Evolutionary conservation across 2,329 filamentous ascomycete species (phyloP), one percentile per base, ranked within the genome.

Genomic region (Fusarium duplospermum): DNA sequence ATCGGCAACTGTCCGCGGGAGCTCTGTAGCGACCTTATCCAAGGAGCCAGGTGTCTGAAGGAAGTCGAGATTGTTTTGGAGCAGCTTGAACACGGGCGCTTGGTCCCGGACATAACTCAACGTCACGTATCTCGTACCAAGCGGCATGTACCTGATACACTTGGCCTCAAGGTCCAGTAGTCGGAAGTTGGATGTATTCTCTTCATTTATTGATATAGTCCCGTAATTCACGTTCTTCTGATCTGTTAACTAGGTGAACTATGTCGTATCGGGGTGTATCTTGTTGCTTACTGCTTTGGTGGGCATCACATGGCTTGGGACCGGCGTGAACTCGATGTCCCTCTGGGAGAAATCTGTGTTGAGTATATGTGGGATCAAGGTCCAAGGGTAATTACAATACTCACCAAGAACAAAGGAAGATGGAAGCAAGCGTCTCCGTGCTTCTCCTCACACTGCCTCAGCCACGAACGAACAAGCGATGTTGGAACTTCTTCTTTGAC

Each of bases 341-440:
- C 47, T n/a, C 22, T 27, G 18, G 4, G n/a, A n/a, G 24, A 29
- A 27, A 24, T 10, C 14, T 16, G 24, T 47, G n/a, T n/a, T n/a
- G 14, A 47, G 42, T 24, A 24, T 10, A 24, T 18, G 9, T 18
- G 22, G 4, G 10, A 18, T 16, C 2, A 27, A 47, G 4, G 1
- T 2, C 0, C 1, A 10, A 27, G 24, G 8, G 4, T 6, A 24
- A 22, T 22, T 29, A 20, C 18, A 14, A 3, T 31, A 33, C 66
- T 65, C 16, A 65, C 66, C 6, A 69, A 9, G 22, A 14, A 24
- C 13, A 22, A n/a, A n/a, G 66, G 66, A 42, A 62, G 45, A n/a
- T 69, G 66, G 31, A 29, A 61, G 45, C 66, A 69, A 22, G 36
- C 13, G 9, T 62, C 31, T 9, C 66, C 62, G 18, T 69, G 66